Base-by-base conservation (phyloP, 257 asterid genomes). In the Leptodermis oblonga region DNA sequence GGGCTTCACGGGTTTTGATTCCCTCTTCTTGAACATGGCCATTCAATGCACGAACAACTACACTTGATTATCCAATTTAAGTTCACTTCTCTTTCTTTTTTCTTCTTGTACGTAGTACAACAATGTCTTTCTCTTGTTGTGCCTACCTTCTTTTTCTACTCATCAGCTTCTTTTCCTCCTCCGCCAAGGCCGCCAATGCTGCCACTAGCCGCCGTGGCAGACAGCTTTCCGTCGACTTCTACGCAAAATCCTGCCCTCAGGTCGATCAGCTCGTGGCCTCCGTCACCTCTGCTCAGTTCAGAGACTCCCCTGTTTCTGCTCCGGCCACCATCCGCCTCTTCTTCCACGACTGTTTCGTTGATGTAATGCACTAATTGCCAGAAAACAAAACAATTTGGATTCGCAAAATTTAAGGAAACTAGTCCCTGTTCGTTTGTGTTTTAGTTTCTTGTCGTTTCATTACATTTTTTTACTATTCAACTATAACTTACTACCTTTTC, bases 251-350 rank as follows among this genome's bases (percentile, higher is more conserved):
- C 2, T 93, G 99, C 84, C 97, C 99, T 18, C 91, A 88, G 42
- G 79, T 90, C 46, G 99, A 93, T 1, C 82, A 79, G 75, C 84
- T 90, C 7, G 84, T 93, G 36, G 90, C 81, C 1, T 84, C 95
- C 8, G 78, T 93, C 39, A 90, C 99, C 33, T 83, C 91, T 0
- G 85, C 77, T 62, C 95, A 77, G 83, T 90, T 88, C 79, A 85
- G 78, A 55, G 92, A 84, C 7, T 81, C 84, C 0, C 97, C 99
- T 7, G 78, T 89, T 53, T 86, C 95, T 3, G 97, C 80, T 11
- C 99, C 99, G 15, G 97, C 96, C 70, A 90, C 97, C 76, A 87
- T 93, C 63, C 96, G 99, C 54, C 99, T 93, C 74, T 90, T 93
- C 87, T 93, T 93, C 86, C 97, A 93, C 62, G 99, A 93, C 73